Base-by-base conservation (phyloP, 257 asterid species). In the Nicotiana benthamiana region DNA sequence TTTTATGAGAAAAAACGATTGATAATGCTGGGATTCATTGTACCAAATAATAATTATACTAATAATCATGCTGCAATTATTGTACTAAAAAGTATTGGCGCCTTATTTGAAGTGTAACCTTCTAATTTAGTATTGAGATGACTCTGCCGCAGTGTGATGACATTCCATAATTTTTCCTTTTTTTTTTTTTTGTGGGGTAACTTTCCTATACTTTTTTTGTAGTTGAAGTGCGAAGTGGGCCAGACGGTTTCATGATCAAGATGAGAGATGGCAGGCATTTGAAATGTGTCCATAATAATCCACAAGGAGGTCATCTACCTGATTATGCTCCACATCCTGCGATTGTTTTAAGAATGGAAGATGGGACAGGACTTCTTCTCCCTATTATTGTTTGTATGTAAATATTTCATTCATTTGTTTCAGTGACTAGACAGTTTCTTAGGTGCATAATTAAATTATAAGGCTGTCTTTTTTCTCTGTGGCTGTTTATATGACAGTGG, bases 161-260 rank as follows among this genome's bases (percentile, higher is more conserved):
- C 27, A 26, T 40, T 1, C 77, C 13, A 3, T 22, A 20, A 13
- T 12, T 46, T 3, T 70, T 3, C 59, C 36, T 22, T 5, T 13
- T 51, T 72, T 36, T 22, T 5, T 13, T 51, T 72, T 36, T 5
- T 8, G 48, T 22, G 78, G 43, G 6, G 15, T 24, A 3, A 72
- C 32, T 30, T 7, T 80, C 12, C 32, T 7, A 12, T 80, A 81
- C 36, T 70, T 86, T 57, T 83, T n/a, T 12, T 83, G 80, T 80
- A 95, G 99, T 93, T 85, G 97, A 95, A 91, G 99, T 95, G 87
- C 88, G 86, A 88, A 92, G 98, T 89, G 97, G 99, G 6, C 83
- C 94, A 1, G 99, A 93, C 11, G 99, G 99, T 89, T 93, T 95
- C 92, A 82, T 92, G 94, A 87, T 95, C 86, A 95, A 92, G 91